Evolutionary conservation across 192 early-diverging fungal genomes (phyloP).

Genomic region (Gonapodya prolifera): DNA sequence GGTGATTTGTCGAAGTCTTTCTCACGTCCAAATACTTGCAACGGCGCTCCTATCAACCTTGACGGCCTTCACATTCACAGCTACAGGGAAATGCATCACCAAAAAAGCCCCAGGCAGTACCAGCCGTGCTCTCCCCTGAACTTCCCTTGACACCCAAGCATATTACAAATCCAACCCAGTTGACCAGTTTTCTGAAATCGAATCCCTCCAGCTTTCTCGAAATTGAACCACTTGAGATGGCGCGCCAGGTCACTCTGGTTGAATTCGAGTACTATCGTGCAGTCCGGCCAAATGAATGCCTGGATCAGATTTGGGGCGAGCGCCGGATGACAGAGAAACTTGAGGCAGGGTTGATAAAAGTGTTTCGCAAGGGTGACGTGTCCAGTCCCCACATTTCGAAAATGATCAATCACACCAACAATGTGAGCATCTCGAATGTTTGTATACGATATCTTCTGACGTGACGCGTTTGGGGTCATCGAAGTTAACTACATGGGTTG

Average conservation of each 20-base stretch:
- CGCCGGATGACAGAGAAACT: conserved; percentile 7
- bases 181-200: conserved; percentile 9
- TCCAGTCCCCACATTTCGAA: conserved; percentile 14
- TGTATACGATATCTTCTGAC: background rate
- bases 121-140: background rate
- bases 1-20: background rate
- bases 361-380: background rate
- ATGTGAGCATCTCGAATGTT: conserved; percentile 14
- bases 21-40: background rate
- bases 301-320: conserved; percentile 42
- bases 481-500: conserved; percentile 9
- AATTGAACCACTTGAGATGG: conserved; percentile 38
- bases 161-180: background rate
- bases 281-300: conserved; percentile 32
- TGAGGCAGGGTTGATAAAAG: background rate
- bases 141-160: background rate
- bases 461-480: background rate
- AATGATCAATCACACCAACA: conserved; percentile 42
- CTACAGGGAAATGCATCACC: background rate
- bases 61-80: background rate
- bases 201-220: conserved; percentile 21
- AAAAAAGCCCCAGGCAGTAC: background rate
- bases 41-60: background rate
- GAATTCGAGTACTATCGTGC: conserved; percentile 28
- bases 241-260: conserved; percentile 32